Conservation (phyloP, 176 grass and related monocot genomes). For the Bolboschoenus planiculmis region DNA sequence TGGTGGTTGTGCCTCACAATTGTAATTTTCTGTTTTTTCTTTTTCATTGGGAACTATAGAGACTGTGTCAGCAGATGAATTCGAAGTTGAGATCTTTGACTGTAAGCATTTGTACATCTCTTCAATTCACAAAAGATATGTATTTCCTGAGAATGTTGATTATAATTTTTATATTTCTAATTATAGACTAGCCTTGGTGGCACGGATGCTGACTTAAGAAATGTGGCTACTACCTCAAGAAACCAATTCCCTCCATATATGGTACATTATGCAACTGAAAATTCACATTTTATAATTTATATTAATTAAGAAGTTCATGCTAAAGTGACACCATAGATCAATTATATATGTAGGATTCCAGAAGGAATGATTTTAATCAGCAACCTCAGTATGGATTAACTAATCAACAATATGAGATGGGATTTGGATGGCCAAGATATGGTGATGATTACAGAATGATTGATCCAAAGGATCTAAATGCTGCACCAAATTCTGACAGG, state of each 20-base stretch:
- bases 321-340: not conserved
- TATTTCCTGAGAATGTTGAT: not conserved
- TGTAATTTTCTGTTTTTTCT: slow-evolving; percentile 31
- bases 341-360: slow-evolving; percentile 7
- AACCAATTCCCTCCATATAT: slow-evolving; percentile 20
- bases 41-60: slow-evolving; percentile 27
- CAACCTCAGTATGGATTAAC: slow-evolving; percentile 3
- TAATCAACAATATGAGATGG: slow-evolving; percentile 11
- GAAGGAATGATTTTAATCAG: slow-evolving; percentile 23
- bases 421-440: slow-evolving; percentile 8
- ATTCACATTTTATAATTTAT: not conserved
- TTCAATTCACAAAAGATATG: not conserved
- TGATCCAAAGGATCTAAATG: not conserved
- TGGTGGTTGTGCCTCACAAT: slow-evolving; percentile 1
- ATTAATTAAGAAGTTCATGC: not conserved
- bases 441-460: not conserved
- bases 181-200: slow-evolving; percentile 16
- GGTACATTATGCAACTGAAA: not conserved
- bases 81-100: slow-evolving; percentile 71
- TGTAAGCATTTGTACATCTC: slow-evolving; percentile 45
- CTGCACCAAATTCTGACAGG: slow-evolving; percentile 4
- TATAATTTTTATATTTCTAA: slow-evolving; percentile 3
- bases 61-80: slow-evolving; percentile 74
- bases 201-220: slow-evolving; percentile 2
- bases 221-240: not conserved